Conservation (phyloP, 345 rosid species). For the Murraya paniculata region DNA sequence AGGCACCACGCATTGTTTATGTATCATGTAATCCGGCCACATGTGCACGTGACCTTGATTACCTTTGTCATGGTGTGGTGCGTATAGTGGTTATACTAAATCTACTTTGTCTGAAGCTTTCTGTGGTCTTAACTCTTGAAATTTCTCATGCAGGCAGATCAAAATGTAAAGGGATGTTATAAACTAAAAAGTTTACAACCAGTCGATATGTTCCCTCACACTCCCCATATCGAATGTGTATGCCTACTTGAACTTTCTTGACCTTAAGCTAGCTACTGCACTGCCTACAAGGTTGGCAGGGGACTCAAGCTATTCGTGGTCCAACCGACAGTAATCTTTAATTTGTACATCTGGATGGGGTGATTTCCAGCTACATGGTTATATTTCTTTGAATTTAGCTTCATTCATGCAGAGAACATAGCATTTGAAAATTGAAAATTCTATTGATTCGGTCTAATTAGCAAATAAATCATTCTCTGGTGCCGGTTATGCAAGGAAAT, state of each 20-base stretch:
- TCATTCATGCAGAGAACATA: not conserved
- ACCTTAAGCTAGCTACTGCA: slow-evolving; percentile 7
- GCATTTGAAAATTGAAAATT: not conserved
- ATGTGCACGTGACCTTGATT: slow-evolving; percentile 91
- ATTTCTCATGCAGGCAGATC: slow-evolving; percentile 48
- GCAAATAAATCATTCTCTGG: too few species aligned
- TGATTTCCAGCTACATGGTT: not conserved
- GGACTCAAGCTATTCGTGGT: not conserved
- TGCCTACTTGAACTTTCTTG: slow-evolving; percentile 74
- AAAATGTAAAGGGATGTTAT: slow-evolving; percentile 68
- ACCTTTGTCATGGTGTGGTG: slow-evolving; percentile 89
- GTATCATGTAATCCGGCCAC: slow-evolving; percentile 96
- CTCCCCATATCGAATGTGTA: slow-evolving; percentile 91
- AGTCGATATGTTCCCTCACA: slow-evolving; percentile 97
- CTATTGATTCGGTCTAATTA: not conserved
- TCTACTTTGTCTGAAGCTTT: not conserved
- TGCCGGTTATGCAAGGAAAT: too few species aligned
- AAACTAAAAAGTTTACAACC: slow-evolving; percentile 71
- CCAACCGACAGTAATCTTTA: not conserved
- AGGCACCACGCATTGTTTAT: slow-evolving; percentile 69
- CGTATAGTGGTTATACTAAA: slow-evolving; percentile 15
- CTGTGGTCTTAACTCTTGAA: slow-evolving; percentile 17
- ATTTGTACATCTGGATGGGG: not conserved
- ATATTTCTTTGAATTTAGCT: not conserved
- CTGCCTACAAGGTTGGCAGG: not conserved